Percentiles rank a stretch among this genome's conserved stretches.
Conservation (phyloP, 768 basidiomycete species). For the Fistulinella prunicolor region DNA sequence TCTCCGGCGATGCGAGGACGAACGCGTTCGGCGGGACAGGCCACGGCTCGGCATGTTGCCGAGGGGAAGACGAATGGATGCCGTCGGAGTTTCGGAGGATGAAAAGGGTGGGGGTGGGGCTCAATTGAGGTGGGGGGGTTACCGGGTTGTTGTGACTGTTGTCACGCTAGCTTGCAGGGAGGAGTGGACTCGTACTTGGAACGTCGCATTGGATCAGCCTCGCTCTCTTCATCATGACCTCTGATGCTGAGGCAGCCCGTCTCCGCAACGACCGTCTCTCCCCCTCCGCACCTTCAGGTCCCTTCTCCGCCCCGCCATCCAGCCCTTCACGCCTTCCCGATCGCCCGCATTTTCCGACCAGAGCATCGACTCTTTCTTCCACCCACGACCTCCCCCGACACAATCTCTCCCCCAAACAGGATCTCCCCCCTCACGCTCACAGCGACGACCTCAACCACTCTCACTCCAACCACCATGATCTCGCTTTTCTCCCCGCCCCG, state of each 20-base stretch:
- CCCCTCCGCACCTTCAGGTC: conserved; percentile 9
- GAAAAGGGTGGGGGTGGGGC: not conserved
- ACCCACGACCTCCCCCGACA: conserved; percentile 53
- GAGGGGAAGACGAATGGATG: conserved; percentile 3
- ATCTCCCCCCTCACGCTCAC: conserved; percentile 47
- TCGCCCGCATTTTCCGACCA: conserved; percentile 54
- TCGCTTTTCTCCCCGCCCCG: conserved; percentile 39
- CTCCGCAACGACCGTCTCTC: conserved; percentile 25
- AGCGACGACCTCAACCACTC: conserved; percentile 74
- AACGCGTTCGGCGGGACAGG: conserved; percentile 20
- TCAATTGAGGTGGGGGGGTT: conserved; percentile 17
- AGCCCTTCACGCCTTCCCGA: conserved; percentile 43
- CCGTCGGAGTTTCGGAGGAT: conserved; percentile 16
- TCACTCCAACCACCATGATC: conserved; percentile 16
- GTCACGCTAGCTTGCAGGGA: conserved; percentile 19
- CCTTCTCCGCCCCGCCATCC: conserved; percentile 37
- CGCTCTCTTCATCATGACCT: conserved; percentile 20
- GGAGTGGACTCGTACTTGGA: too few species aligned
- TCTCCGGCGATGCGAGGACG: conserved; percentile 13
- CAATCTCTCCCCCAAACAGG: conserved; percentile 35
- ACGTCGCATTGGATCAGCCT: not conserved
- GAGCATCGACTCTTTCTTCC: conserved; percentile 61
- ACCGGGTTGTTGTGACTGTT: conserved; percentile 15
- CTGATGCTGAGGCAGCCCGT: conserved; percentile 30
- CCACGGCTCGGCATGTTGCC: too few species aligned